These are phyloP conservation scores for Suillus fuscotomentosus DNA, from an alignment of 768 basidiomycete species.

Conservation along the genomic window DNA sequence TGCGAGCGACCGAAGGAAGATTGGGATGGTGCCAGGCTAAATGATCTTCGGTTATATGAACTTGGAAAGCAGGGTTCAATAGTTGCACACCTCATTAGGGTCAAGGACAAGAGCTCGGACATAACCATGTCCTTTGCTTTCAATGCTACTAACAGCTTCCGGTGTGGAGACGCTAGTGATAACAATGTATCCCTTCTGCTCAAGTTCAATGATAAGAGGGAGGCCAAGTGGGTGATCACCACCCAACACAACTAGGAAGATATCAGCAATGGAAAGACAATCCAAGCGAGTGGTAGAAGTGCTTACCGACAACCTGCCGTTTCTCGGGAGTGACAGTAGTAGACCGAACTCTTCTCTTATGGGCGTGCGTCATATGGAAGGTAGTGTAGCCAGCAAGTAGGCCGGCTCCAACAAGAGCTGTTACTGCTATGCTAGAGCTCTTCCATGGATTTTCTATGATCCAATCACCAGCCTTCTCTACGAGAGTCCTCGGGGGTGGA, in stretches of 20 bases:
- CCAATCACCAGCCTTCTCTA: conserved; percentile 52
- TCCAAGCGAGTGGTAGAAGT: background rate
- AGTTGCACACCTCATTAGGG: conserved; percentile 60
- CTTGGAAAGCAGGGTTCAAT: background rate
- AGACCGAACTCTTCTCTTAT: conserved; percentile 20
- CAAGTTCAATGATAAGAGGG: conserved; percentile 72
- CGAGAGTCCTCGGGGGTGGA: conserved; percentile 41
- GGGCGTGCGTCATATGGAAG: conserved; percentile 20
- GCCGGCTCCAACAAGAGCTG: conserved; percentile 62
- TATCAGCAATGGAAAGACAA: background rate
- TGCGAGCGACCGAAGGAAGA: conserved; percentile 78
- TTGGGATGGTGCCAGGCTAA: conserved; percentile 68
- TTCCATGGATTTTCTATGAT: conserved; percentile 60
- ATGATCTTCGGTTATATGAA: conserved; percentile 9
- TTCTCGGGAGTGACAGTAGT: conserved; percentile 35
- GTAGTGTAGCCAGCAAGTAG: conserved; percentile 57
- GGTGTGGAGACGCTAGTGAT: conserved; percentile 74
- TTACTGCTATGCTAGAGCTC: conserved; percentile 50
- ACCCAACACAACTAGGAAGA: conserved; percentile 67
- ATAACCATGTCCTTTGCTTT: conserved; percentile 68
- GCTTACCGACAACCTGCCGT: conserved; percentile 46
- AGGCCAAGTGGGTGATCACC: conserved; percentile 72
- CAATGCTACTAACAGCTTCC: conserved; percentile 62
- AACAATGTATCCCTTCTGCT: conserved; percentile 79
- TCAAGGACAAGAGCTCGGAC: conserved; percentile 81